Evolutionary conservation across 192 early-diverging fungal genomes (phyloP).

Genomic region (Rhizophagus clarus): DNA sequence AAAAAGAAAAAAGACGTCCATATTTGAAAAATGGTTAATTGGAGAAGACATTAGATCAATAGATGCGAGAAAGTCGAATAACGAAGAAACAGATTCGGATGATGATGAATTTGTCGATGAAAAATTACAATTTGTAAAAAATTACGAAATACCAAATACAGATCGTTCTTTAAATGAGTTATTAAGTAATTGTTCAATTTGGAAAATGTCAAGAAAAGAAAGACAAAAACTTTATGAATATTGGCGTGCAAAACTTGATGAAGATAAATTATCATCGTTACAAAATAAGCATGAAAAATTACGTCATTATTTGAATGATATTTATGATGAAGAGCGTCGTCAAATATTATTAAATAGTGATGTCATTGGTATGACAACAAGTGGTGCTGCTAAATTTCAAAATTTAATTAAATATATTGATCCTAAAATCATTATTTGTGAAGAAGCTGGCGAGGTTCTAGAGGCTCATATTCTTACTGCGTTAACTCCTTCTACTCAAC

Average conservation of each 20-base stretch:
- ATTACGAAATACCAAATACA: constrained; percentile 2
- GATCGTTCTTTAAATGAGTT: constrained; percentile 38
- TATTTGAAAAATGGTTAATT: constrained; percentile 31
- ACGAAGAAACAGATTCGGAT: no score
- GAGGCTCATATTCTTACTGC: constrained; percentile 50
- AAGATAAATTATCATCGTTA: constrained; percentile 28
- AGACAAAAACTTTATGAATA: constrained; percentile 39
- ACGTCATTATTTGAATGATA: constrained; percentile 27
- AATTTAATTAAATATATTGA: constrained; percentile 43
- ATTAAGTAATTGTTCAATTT: constrained; percentile 40
- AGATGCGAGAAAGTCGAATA: no score
- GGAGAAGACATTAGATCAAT: neutral
- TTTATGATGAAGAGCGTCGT: constrained; percentile 38
- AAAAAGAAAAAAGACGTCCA: neutral
- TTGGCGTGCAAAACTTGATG: constrained; percentile 41
- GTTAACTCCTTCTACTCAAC: constrained; percentile 46
- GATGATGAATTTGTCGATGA: neutral
- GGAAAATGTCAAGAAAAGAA: constrained; percentile 51
- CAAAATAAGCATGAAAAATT: neutral
- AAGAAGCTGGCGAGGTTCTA: constrained; percentile 62
- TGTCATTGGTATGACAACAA: constrained; percentile 63
- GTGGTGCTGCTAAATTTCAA: constrained; percentile 55
- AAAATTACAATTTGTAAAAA: neutral
- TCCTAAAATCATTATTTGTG: no score
- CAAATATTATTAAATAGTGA: constrained; percentile 36